A percentile compares a stretch with the other conserved stretches of the same genome.
Conservation (phyloP, 148 eudicot species). For the Diospyros lotus region DNA sequence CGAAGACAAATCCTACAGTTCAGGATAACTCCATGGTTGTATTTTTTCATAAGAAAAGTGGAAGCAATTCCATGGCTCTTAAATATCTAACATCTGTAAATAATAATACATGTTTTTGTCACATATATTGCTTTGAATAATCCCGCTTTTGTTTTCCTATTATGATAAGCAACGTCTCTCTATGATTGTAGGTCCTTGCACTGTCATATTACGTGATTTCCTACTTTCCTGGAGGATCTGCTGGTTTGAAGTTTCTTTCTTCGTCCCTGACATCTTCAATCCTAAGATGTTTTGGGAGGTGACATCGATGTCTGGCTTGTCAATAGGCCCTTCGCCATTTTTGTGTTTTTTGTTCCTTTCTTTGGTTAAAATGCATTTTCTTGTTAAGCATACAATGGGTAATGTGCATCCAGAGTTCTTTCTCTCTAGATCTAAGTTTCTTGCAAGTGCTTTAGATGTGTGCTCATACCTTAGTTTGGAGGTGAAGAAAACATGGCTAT, state of each 20-base stretch:
- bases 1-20: background rate
- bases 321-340: background rate
- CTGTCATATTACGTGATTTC: constrained; percentile 53
- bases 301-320: constrained; percentile 17
- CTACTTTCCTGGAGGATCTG: constrained; percentile 63
- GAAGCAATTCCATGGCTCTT: no score
- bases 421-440: background rate
- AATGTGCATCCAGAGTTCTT: background rate
- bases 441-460: background rate
- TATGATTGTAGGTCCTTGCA: constrained; percentile 41
- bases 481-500: background rate
- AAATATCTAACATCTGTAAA: background rate
- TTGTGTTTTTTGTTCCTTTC: background rate
- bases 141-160: background rate
- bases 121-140: background rate
- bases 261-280: constrained; percentile 45
- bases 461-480: background rate
- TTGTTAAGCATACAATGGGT: background rate
- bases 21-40: background rate
- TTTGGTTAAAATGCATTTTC: background rate
- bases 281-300: constrained; percentile 52
- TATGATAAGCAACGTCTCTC: background rate
- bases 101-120: background rate
- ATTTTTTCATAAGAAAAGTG: no score
- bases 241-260: constrained; percentile 49